These are phyloP conservation scores for Henckelia pumila DNA, from an alignment of 257 asterid species.

Conservation along the genomic window DNA sequence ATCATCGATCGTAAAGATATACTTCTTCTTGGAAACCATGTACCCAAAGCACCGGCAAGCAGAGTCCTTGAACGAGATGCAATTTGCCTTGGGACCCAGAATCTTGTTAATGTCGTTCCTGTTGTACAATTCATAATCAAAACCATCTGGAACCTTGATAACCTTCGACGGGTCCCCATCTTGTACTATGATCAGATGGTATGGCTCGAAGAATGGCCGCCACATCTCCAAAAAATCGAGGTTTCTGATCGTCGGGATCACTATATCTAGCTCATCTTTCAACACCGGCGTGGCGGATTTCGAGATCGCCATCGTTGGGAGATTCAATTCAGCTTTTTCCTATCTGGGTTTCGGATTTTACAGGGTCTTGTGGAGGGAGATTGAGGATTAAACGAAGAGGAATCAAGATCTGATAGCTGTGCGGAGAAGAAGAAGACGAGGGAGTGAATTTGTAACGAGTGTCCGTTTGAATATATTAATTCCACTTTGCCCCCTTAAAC, in stretches of 20 bases:
- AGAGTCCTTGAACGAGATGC: constrained; percentile 50
- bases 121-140: constrained; percentile 45
- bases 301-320: constrained; percentile 30
- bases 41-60: constrained; percentile 51
- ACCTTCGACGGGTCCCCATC: constrained; percentile 43
- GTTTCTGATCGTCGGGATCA: constrained; percentile 46
- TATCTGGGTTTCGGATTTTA: not conserved
- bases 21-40: constrained; percentile 48
- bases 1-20: constrained; percentile 50
- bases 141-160: constrained; percentile 45
- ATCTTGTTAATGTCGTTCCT: constrained; percentile 41
- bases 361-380: not conserved
- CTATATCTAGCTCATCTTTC: constrained; percentile 42
- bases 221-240: constrained; percentile 46
- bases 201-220: constrained; percentile 44
- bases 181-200: constrained; percentile 43
- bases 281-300: constrained; percentile 28
- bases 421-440: not conserved
- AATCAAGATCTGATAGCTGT: constrained; percentile 5
- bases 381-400: constrained; percentile 5
- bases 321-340: not conserved
- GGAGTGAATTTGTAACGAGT: not conserved
- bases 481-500: not conserved
- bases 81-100: constrained; percentile 46
- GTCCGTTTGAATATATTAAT: not conserved